Percentiles rank a stretch among this genome's conserved stretches.
Conservation (phyloP, 2,329 filamentous ascomycete species). For the Fusarium sp. region DNA sequence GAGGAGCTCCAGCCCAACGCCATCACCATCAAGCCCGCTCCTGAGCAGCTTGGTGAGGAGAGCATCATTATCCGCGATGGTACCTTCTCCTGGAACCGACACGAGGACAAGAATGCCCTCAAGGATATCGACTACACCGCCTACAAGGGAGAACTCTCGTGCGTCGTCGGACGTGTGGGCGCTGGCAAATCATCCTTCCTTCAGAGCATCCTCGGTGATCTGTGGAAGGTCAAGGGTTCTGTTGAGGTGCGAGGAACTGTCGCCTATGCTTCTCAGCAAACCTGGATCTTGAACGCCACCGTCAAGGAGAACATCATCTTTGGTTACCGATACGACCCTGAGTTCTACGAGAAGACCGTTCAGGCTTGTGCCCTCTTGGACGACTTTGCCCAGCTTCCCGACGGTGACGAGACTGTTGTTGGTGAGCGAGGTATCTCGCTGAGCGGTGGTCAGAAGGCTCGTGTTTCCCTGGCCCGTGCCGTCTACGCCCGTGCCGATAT, state of each 20-base stretch:
- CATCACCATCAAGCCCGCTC: slow-evolving; percentile 75
- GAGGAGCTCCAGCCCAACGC: slow-evolving; percentile 93
- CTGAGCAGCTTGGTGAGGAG: slow-evolving; percentile 84
- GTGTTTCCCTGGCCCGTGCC: slow-evolving; percentile 89
- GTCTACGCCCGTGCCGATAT: slow-evolving; percentile 98
- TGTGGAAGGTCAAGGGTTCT: slow-evolving; percentile 89
- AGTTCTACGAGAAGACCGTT: slow-evolving; percentile 94
- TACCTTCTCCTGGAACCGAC: slow-evolving; percentile 94
- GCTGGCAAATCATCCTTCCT: slow-evolving; percentile 94
- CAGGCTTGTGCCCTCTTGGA: slow-evolving; percentile 91
- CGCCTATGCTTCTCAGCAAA: slow-evolving; percentile 91
- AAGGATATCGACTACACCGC: slow-evolving; percentile 89
- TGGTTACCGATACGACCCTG: slow-evolving; percentile 91
- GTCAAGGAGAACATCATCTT: slow-evolving; percentile 98
- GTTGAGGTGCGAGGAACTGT: slow-evolving; percentile 85
- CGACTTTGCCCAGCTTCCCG: slow-evolving; percentile 91
- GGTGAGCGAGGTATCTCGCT: slow-evolving; percentile 96
- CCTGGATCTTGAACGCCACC: slow-evolving; percentile 98
- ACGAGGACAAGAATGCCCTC: slow-evolving; percentile 77
- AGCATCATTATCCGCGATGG: slow-evolving; percentile 85
- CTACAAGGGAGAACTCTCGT: slow-evolving; percentile 92
- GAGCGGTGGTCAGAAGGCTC: slow-evolving; percentile 95
- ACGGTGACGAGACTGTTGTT: slow-evolving; percentile 96
- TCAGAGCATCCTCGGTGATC: slow-evolving; percentile 87
- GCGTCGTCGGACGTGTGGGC: slow-evolving; percentile 94